These are phyloP conservation scores for Fusarium sp. DNA, from an alignment of 2,329 filamentous ascomycete genomes.

Conservation along the genomic window DNA sequence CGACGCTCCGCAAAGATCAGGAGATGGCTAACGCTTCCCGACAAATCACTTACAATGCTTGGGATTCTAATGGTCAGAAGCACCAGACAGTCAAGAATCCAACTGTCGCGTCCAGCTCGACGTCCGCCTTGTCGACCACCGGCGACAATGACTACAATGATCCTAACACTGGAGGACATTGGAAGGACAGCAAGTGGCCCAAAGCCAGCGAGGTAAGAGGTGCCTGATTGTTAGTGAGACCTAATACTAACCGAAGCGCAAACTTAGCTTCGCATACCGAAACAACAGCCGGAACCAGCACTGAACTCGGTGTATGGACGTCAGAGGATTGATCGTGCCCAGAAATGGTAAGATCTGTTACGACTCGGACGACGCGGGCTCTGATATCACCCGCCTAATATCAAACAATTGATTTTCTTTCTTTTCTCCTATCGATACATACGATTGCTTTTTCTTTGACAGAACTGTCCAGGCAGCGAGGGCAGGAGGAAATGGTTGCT, in stretches of 20 bases:
- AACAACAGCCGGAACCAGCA: not conserved
- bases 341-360: slow-evolving; percentile 33
- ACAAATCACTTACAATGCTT: slow-evolving; percentile 44
- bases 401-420: not conserved
- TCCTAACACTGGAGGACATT: slow-evolving; percentile 25
- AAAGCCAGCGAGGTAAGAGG: slow-evolving; percentile 36
- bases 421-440: not conserved
- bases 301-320: not conserved
- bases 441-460: not conserved
- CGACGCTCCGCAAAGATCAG: slow-evolving; percentile 38
- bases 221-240: too few relatives aligned
- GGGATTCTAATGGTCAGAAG: slow-evolving; percentile 43
- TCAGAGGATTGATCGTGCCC: slow-evolving; percentile 25
- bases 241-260: not conserved
- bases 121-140: slow-evolving; percentile 16
- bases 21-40: slow-evolving; percentile 5
- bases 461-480: not conserved
- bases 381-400: not conserved
- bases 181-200: slow-evolving; percentile 38
- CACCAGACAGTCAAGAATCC: slow-evolving; percentile 37
- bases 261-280: slow-evolving; percentile 4
- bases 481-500: not conserved
- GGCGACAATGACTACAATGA: slow-evolving; percentile 4
- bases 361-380: slow-evolving; percentile 39
- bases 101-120: slow-evolving; percentile 35